phyloP scores from a whole-genome alignment of 805 yeast genomes.

The Saccharomyces eubayanus region DNA sequence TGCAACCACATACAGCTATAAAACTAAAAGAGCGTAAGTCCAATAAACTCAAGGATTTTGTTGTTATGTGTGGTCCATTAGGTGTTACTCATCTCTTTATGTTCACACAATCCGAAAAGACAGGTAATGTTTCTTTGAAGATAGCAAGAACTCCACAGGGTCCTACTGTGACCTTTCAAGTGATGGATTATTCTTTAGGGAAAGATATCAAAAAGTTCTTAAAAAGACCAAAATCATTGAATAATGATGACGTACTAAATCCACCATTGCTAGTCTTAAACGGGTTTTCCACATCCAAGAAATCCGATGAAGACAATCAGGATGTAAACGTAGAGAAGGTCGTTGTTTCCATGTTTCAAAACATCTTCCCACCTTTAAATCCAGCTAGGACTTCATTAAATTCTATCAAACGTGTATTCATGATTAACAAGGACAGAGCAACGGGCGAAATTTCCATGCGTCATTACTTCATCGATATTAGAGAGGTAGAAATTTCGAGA shows the following conservation, averaged over 20 bases:
- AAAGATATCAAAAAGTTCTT: conserved; percentile 71
- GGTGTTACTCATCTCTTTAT: conserved; percentile 85
- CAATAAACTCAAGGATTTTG: conserved; percentile 81
- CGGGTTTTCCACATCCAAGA: conserved; percentile 51
- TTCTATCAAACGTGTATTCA: conserved; percentile 73
- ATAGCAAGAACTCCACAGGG: conserved; percentile 87
- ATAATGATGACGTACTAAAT: conserved; percentile 55
- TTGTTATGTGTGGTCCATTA: conserved; percentile 98
- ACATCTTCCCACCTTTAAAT: conserved; percentile 90
- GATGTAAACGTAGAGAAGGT: conserved; percentile 64
- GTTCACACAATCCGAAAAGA: conserved; percentile 69
- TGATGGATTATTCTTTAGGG: conserved; percentile 66
- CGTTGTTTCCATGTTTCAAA: conserved; percentile 83
- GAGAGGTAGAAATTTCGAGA: conserved; percentile 67
- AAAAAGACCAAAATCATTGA: conserved; percentile 70
- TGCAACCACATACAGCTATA: conserved; percentile 96
- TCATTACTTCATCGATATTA: conserved; percentile 83
- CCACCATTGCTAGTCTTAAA: conserved; percentile 92
- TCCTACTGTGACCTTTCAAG: conserved; percentile 81
- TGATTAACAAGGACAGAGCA: conserved; percentile 64
- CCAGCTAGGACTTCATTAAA: conserved; percentile 71
- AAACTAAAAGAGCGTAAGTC: conserved; percentile 77
- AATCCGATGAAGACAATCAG: conserved; percentile 5
- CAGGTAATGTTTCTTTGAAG: conserved; percentile 77
- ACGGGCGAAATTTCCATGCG: conserved; percentile 74